Percentiles rank a stretch among this genome's conserved stretches.
These are phyloP conservation scores for Citrullus amarus DNA, from an alignment of 306 rosid genomes.

Conservation along the genomic window DNA sequence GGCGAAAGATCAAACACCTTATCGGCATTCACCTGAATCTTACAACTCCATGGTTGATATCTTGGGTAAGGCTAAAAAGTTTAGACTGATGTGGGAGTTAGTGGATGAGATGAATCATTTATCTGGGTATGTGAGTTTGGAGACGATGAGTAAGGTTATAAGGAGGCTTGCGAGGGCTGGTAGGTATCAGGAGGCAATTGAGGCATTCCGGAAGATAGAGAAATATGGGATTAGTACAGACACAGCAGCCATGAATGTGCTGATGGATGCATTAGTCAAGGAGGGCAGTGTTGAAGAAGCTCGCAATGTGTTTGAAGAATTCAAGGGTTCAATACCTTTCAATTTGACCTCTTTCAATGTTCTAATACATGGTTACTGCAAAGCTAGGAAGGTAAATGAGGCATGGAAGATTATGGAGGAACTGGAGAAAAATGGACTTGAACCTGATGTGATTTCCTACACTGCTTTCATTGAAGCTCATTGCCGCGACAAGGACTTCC, in stretches of 20 bases:
- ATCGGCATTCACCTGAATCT: conserved; percentile 32
- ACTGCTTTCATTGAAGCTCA: conserved; percentile 45
- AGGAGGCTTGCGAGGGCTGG: conserved; percentile 49
- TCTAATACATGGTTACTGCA: conserved; percentile 78
- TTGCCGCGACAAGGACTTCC: conserved; percentile 52
- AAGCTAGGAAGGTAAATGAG: conserved; percentile 33
- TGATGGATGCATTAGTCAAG: conserved; percentile 50
- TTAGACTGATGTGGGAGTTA: conserved; percentile 44
- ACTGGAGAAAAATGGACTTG: conserved; percentile 44
- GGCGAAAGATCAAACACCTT: conserved; percentile 66
- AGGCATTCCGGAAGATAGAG: conserved; percentile 44
- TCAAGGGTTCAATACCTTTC: conserved; percentile 32
- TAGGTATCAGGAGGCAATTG: conserved; percentile 29
- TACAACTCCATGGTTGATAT: conserved; percentile 45
- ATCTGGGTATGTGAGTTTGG: conserved; percentile 35
- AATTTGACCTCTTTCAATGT: conserved; percentile 38
- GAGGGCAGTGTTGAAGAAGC: conserved; percentile 55
- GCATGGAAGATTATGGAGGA: conserved; percentile 57
- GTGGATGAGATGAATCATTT: conserved; percentile 45
- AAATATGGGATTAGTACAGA: conserved; percentile 38
- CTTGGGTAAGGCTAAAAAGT: conserved; percentile 34
- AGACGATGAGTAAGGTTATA: conserved; percentile 46
- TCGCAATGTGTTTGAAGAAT: conserved; percentile 36
- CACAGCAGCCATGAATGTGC: conserved; percentile 28
- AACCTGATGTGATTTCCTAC: conserved; percentile 47